Conservation (phyloP, 106 monocot species). For the Dactylorhiza incarnata region DNA sequence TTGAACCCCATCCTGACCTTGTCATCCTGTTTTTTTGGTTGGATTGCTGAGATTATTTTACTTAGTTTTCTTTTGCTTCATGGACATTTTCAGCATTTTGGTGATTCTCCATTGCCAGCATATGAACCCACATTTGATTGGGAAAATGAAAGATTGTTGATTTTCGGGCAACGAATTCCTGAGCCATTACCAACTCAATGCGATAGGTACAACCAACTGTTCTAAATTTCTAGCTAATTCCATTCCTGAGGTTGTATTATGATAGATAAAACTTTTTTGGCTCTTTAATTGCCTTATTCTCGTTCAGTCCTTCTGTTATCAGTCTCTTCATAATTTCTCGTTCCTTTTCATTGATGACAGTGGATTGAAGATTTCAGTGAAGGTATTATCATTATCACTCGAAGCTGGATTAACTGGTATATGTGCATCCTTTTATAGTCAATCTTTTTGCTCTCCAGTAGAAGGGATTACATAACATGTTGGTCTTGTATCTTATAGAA, state of each 20-base stretch:
- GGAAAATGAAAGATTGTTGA: constrained; percentile 89
- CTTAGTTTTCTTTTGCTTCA: neutral
- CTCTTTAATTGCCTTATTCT: neutral
- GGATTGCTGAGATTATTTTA: neutral
- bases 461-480: constrained; percentile 3
- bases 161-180: constrained; percentile 86
- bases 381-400: constrained; percentile 86
- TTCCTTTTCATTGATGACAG: constrained; percentile 29
- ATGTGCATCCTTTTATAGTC: neutral
- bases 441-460: neutral
- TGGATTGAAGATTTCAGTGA: constrained; percentile 84
- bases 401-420: constrained; percentile 89
- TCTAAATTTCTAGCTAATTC: neutral
- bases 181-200: constrained; percentile 46
- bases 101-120: constrained; percentile 83
- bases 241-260: too few relatives aligned
- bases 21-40: neutral
- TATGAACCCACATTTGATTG: constrained; percentile 99
- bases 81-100: constrained; percentile 57
- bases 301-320: neutral
- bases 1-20: neutral
- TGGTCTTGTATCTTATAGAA: constrained; percentile 39
- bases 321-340: neutral
- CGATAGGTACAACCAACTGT: constrained; percentile 39
- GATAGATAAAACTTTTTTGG: neutral